These are phyloP conservation scores for Melocanna baccifera DNA, from an alignment of 176 grass and related monocot species.

Conservation along the genomic window DNA sequence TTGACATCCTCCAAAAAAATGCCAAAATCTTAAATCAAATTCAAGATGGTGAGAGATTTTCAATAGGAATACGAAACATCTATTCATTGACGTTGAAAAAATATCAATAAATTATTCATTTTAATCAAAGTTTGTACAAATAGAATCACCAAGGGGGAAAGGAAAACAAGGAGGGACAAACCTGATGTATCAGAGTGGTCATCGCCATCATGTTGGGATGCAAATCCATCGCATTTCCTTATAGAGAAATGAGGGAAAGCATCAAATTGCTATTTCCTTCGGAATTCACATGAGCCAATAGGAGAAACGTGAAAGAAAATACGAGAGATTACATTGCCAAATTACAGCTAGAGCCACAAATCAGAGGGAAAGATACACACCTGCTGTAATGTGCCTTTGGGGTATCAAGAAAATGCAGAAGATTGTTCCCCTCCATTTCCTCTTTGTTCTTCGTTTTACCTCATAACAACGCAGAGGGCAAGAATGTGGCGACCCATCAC, in stretches of 20 bases:
- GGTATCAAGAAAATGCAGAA: slow-evolving; percentile 52
- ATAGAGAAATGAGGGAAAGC: not conserved
- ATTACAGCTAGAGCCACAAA: not conserved
- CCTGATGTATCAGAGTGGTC: slow-evolving; percentile 36
- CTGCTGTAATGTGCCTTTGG: slow-evolving; percentile 41
- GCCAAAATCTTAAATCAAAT: not conserved
- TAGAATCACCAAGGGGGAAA: not conserved
- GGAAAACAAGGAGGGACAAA: not conserved
- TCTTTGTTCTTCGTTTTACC: not conserved
- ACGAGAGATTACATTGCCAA: not conserved
- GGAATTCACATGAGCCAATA: not conserved
- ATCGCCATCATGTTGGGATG: slow-evolving; percentile 1
- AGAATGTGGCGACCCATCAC: slow-evolving; percentile 30
- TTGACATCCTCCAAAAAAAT: not conserved
- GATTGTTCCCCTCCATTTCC: slow-evolving; percentile 45
- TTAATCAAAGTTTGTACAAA: not conserved
- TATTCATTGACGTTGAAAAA: not conserved
- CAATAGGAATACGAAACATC: not conserved
- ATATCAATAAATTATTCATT: not conserved
- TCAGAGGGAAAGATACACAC: not conserved
- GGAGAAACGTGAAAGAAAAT: not conserved
- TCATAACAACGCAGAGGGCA: not conserved
- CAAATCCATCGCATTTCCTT: slow-evolving; percentile 34
- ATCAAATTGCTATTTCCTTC: too few relatives aligned
- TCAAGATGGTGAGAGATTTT: not conserved